Conservation (phyloP, 768 basidiomycete species). For the Calocera viscosa region DNA sequence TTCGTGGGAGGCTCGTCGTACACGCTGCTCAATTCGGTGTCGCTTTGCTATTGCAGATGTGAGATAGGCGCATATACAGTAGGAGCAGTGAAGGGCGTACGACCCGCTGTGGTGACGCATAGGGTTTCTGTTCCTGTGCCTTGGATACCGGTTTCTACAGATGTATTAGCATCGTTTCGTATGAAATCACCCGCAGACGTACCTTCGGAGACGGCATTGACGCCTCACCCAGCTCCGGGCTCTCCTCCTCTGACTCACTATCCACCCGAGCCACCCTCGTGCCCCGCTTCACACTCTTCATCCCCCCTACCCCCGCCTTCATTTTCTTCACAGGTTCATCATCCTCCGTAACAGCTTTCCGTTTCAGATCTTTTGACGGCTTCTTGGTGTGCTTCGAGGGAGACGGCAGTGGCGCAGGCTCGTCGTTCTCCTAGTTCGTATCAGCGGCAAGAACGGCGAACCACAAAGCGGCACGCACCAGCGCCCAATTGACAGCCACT, state of each 20-base stretch:
- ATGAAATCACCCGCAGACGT: no score
- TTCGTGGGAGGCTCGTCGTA: constrained; percentile 39
- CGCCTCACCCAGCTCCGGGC: no score
- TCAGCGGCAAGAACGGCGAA: not conserved
- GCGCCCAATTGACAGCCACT: constrained; percentile 27
- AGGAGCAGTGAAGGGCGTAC: constrained; percentile 3
- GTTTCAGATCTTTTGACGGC: constrained; percentile 12
- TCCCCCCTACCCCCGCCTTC: not conserved
- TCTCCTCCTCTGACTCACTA: no score
- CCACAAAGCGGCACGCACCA: constrained; percentile 25
- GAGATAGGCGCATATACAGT: not conserved
- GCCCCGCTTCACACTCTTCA: not conserved
- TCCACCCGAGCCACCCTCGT: no score
- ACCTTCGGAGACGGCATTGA: no score
- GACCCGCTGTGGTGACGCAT: constrained; percentile 3
- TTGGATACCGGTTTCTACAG: not conserved
- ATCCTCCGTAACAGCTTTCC: not conserved
- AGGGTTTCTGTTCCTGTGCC: constrained; percentile 4
- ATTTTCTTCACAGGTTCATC: not conserved
- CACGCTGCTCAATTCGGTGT: constrained; percentile 49
- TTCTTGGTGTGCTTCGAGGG: not conserved
- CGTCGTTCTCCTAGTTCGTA: not conserved
- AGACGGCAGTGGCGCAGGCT: constrained; percentile 7
- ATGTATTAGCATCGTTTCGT: not conserved
- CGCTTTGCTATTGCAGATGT: constrained; percentile 30